Percentiles rank a stretch among this genome's conserved stretches.
These are phyloP conservation scores for Nannochloris sp. DNA, from an alignment of 139 green algal species.

Conservation along the genomic window DNA sequence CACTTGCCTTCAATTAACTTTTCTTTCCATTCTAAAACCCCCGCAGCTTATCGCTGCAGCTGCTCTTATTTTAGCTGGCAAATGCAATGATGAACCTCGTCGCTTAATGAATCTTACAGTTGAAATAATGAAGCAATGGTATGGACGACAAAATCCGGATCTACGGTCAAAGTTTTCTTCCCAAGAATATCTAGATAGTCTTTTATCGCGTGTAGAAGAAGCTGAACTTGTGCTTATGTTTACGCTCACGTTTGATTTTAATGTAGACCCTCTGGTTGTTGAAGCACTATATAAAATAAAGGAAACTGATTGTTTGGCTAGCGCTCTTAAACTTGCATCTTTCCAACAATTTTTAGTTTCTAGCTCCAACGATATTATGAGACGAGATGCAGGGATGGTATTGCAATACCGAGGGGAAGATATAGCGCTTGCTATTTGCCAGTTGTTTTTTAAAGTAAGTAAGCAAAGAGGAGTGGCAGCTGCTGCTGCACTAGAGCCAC, in stretches of 20 bases:
- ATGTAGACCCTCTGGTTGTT: slow-evolving; percentile 20
- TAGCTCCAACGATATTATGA: slow-evolving; percentile 15
- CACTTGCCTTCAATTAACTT: neutral
- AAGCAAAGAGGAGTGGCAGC: neutral
- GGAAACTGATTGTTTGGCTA: neutral
- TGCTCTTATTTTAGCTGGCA: slow-evolving; percentile 23
- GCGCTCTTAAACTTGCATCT: neutral
- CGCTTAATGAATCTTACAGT: neutral
- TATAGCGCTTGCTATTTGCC: slow-evolving; percentile 12
- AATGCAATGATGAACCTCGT: slow-evolving; percentile 17
- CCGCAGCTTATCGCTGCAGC: slow-evolving; percentile 18
- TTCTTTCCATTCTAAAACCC: neutral
- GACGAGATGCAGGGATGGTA: slow-evolving; percentile 14
- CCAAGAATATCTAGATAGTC: neutral
- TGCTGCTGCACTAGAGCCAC: neutral
- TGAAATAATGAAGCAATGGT: slow-evolving; percentile 26
- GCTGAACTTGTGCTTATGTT: slow-evolving; percentile 24
- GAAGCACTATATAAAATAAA: slow-evolving; percentile 1
- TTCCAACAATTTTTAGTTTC: neutral
- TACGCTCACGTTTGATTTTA: slow-evolving; percentile 37
- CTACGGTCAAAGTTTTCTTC: neutral
- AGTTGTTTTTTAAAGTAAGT: slow-evolving; percentile 21
- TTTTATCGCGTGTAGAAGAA: slow-evolving; percentile 12
- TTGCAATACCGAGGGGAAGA: slow-evolving; percentile 10
- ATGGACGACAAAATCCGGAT: slow-evolving; percentile 19